A percentile compares a stretch with the other conserved stretches of the same genome.
phyloP scores from a whole-genome alignment of 176 grass and related monocot species.

The Elymus sibiricus region DNA sequence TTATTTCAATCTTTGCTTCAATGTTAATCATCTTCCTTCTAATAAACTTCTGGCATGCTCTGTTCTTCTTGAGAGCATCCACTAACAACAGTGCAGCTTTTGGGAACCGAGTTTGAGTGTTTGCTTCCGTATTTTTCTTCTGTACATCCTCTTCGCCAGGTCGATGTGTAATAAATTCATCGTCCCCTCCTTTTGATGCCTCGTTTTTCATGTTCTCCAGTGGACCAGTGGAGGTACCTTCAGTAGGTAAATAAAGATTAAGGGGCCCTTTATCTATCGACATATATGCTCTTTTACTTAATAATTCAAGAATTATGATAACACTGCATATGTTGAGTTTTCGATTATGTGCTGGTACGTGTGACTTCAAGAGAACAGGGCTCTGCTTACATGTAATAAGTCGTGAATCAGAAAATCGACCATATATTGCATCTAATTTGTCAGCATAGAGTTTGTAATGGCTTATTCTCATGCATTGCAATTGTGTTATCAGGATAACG shows the following conservation, averaged over 20 bases:
- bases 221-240: constrained; percentile 27
- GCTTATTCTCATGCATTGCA: neutral
- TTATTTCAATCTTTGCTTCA: constrained; percentile 85
- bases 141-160: neutral
- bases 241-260: constrained; percentile 9
- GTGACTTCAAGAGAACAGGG: neutral
- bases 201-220: constrained; percentile 16
- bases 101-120: constrained; percentile 42
- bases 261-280: neutral
- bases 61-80: constrained; percentile 85
- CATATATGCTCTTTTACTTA: neutral
- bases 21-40: constrained; percentile 86
- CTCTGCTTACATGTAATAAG: neutral
- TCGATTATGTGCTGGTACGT: neutral
- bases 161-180: neutral
- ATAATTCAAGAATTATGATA: neutral
- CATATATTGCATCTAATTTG: neutral
- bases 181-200: neutral
- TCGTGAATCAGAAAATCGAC: neutral
- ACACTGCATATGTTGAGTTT: neutral
- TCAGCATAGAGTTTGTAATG: neutral
- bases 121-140: constrained; percentile 32
- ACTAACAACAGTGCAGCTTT: constrained; percentile 64
- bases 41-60: constrained; percentile 81
- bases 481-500: neutral